A percentile compares a stretch with the other conserved stretches of the same genome.
Evolutionary conservation across 805 yeast species (phyloP).

Genomic region (Kuraishia floccosa): DNA sequence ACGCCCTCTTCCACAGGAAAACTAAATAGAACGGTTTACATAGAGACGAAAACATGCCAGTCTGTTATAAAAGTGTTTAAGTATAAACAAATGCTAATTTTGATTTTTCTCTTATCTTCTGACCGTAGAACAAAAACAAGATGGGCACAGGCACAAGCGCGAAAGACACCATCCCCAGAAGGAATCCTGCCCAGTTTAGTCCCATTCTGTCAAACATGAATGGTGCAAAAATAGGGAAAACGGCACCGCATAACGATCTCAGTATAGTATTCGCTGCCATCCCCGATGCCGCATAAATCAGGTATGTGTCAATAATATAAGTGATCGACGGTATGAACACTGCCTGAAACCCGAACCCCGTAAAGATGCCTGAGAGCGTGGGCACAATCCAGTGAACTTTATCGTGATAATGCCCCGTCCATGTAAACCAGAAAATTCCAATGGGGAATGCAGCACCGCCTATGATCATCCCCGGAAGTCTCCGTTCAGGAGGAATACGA

Average conservation of each 20-base stretch:
- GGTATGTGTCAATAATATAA: conserved; percentile 63
- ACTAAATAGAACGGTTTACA: too few relatives aligned
- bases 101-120: conserved; percentile 40
- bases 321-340: conserved; percentile 61
- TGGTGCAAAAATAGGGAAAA: conserved; percentile 60
- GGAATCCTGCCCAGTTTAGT: conserved; percentile 68
- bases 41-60: too few relatives aligned
- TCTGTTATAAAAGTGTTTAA: too few relatives aligned
- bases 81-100: conserved; percentile 40
- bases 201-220: conserved; percentile 64
- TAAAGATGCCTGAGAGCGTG: conserved; percentile 48
- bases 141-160: conserved; percentile 59
- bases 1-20: too few relatives aligned
- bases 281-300: conserved; percentile 68
- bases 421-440: conserved; percentile 79
- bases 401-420: conserved; percentile 73
- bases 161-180: conserved; percentile 53
- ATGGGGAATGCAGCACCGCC: conserved; percentile 65
- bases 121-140: conserved; percentile 50
- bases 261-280: conserved; percentile 63
- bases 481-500: conserved; percentile 85
- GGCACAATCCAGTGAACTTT: conserved; percentile 79
- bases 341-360: conserved; percentile 58
- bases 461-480: conserved; percentile 67
- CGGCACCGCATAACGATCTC: conserved; percentile 59